Percentiles rank a stretch among this genome's conserved stretches.
phyloP scores from a whole-genome alignment of 1,139 yeast genomes.

The Candida sp. region DNA sequence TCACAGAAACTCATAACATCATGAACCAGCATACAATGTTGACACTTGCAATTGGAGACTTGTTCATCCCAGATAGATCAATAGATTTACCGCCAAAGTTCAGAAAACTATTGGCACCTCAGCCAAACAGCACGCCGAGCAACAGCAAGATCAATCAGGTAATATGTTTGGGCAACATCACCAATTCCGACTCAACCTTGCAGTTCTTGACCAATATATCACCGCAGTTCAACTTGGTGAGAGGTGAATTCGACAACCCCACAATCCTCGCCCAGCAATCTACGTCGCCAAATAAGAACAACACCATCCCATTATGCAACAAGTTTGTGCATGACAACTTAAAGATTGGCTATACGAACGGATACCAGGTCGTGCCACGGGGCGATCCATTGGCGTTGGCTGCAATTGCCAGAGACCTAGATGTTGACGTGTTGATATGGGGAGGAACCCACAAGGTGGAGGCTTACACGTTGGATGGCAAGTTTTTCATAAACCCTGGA shows the following conservation, averaged over 20 bases:
- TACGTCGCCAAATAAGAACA: slow-evolving; percentile 31
- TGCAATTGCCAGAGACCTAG: slow-evolving; percentile 86
- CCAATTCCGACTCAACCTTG: slow-evolving; percentile 67
- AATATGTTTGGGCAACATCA: slow-evolving; percentile 83
- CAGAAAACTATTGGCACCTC: slow-evolving; percentile 67
- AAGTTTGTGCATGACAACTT: slow-evolving; percentile 73
- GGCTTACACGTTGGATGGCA: slow-evolving; percentile 91
- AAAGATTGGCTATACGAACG: slow-evolving; percentile 84
- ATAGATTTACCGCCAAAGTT: slow-evolving; percentile 64
- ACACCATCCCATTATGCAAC: slow-evolving; percentile 64
- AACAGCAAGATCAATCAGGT: slow-evolving; percentile 83
- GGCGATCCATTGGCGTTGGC: slow-evolving; percentile 86
- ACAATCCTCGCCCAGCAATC: slow-evolving; percentile 38
- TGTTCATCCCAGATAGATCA: slow-evolving; percentile 89
- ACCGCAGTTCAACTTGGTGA: slow-evolving; percentile 74
- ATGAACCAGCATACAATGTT: slow-evolving; percentile 51
- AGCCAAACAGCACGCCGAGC: slow-evolving; percentile 38
- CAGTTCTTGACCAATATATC: slow-evolving; percentile 70
- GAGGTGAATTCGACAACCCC: slow-evolving; percentile 71
- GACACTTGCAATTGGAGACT: slow-evolving; percentile 88
- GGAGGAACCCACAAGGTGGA: slow-evolving; percentile 97
- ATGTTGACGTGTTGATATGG: slow-evolving; percentile 92
- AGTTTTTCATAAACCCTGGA: slow-evolving; percentile 94
- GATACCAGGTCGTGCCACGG: slow-evolving; percentile 83
- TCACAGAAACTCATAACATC: not conserved